A percentile compares a stretch with the other conserved stretches of the same genome.
Conservation (phyloP, 164 flowering plant species). For the Umbellularia californica region DNA sequence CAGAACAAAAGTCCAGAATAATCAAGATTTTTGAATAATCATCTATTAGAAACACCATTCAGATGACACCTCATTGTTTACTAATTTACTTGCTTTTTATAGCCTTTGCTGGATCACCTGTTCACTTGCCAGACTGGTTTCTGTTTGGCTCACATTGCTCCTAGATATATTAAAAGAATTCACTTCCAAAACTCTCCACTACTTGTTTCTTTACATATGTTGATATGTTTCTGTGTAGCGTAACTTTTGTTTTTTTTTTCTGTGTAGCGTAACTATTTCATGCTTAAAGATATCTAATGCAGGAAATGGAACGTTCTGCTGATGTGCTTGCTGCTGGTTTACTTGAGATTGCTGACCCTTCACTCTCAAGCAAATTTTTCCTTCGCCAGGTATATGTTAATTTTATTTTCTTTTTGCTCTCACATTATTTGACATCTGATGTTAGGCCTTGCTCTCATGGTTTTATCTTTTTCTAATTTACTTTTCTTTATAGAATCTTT, state of each 20-base stretch:
- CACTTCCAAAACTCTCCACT: no score
- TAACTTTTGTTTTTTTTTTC: no score
- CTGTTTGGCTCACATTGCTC: no score
- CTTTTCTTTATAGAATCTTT: background rate
- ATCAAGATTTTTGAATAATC: no score
- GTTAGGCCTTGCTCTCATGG: background rate
- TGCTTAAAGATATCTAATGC: conserved; percentile 9
- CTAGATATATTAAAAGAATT: no score
- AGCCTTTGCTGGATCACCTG: no score
- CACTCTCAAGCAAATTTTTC: conserved; percentile 80
- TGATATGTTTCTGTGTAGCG: background rate
- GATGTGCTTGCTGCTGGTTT: conserved; percentile 98
- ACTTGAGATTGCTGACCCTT: conserved; percentile 89
- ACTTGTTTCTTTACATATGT: no score
- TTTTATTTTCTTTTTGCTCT: background rate
- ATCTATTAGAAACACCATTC: no score
- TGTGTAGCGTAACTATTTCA: background rate
- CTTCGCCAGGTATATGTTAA: conserved; percentile 72
- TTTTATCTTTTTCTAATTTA: background rate
- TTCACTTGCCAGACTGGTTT: no score
- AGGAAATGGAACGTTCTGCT: conserved; percentile 98
- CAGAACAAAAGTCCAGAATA: no score
- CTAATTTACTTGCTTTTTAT: no score
- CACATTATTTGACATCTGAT: background rate
- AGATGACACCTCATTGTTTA: no score